These are phyloP conservation scores for Podaxis pistillaris DNA, from an alignment of 768 basidiomycete species.

Conservation along the genomic window DNA sequence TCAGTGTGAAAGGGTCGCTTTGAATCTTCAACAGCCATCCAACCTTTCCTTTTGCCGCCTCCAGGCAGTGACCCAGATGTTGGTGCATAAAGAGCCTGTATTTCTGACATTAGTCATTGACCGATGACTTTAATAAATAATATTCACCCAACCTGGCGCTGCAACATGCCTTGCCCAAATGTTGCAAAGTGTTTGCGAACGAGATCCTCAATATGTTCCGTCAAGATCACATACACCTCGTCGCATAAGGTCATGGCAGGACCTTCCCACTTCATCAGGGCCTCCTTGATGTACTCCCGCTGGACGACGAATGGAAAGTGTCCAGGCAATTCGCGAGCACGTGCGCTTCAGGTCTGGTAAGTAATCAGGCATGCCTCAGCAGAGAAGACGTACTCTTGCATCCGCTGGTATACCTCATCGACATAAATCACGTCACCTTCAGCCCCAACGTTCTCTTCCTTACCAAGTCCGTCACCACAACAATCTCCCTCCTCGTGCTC, in stretches of 20 bases:
- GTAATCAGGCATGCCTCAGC: neutral
- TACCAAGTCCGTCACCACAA: no score
- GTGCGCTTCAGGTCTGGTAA: slow-evolving; percentile 52
- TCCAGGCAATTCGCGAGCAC: slow-evolving; percentile 69
- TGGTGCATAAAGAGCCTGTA: slow-evolving; percentile 36
- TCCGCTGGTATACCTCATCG: slow-evolving; percentile 24
- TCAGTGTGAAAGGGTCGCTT: slow-evolving; percentile 47
- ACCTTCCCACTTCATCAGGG: slow-evolving; percentile 45
- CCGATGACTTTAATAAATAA: neutral
- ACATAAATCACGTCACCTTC: slow-evolving; percentile 18
- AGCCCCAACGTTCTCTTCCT: no score
- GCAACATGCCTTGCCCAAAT: slow-evolving; percentile 52
- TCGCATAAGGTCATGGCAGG: slow-evolving; percentile 50
- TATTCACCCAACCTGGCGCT: slow-evolving; percentile 41
- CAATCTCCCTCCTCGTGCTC: no score
- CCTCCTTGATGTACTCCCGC: slow-evolving; percentile 41
- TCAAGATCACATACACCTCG: slow-evolving; percentile 33
- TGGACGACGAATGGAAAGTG: slow-evolving; percentile 66
- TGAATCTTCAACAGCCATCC: slow-evolving; percentile 52
- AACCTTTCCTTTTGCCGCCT: slow-evolving; percentile 38
- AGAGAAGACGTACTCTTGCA: slow-evolving; percentile 17
- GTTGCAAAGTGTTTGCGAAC: slow-evolving; percentile 48
- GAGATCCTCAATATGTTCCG: slow-evolving; percentile 37
- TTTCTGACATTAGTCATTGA: neutral
- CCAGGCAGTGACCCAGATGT: slow-evolving; percentile 44